These are phyloP conservation scores for Boletus insuetus DNA, from an alignment of 768 basidiomycete genomes.

Conservation along the genomic window DNA sequence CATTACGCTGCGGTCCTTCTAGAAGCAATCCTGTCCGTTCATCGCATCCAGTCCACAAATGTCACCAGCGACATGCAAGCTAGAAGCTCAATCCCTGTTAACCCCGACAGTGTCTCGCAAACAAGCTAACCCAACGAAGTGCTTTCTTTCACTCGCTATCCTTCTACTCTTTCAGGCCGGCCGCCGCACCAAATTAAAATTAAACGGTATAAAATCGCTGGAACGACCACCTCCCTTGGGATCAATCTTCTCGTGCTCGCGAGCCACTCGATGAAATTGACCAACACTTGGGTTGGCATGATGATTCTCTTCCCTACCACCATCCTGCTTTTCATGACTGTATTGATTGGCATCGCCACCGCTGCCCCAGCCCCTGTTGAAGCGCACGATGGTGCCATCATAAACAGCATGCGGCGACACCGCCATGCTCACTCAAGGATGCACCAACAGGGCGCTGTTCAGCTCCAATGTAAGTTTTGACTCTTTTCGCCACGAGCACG, in stretches of 20 bases:
- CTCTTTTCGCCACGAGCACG: neutral
- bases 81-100: neutral
- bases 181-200: neutral
- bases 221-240: neutral
- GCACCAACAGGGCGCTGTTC: neutral
- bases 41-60: neutral
- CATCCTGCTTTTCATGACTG: conserved; percentile 1
- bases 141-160: neutral
- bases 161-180: neutral
- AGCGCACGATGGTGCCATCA: neutral
- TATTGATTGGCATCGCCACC: neutral
- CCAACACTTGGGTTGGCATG: neutral
- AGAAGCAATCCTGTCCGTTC: too few relatives aligned
- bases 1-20: neutral
- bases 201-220: conserved; percentile 6
- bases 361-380: conserved; percentile 4
- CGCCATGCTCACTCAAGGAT: neutral
- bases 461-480: neutral
- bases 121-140: neutral
- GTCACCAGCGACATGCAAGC: neutral
- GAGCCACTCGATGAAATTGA: neutral
- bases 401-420: neutral
- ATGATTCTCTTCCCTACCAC: neutral
- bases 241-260: neutral
- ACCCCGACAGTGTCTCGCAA: neutral